Evolutionary conservation across 2,329 filamentous ascomycete genomes (phyloP), one percentile per base, ranked within the genome.

Genomic region (Colletotrichum viniferum): DNA sequence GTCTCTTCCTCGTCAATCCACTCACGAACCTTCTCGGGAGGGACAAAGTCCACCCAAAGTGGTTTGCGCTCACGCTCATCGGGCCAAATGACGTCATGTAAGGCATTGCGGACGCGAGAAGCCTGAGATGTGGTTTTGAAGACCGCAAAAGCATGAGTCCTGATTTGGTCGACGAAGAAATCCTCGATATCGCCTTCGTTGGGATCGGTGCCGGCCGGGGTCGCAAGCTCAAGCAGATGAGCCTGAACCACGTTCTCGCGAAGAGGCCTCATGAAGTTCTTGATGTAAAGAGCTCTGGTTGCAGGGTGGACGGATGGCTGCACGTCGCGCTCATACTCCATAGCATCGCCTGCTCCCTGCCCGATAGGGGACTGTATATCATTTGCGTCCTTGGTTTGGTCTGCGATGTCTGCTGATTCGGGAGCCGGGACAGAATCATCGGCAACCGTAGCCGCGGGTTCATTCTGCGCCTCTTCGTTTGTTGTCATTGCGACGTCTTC

Each of bases 41-140:
- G 96, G 24, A 98, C 89, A 82, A 97, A 98, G 82, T 99, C 97
- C 5, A 95, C 95, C 91, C 94, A 97, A 1, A 98, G 88, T 1
- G 92, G 89, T 82, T 97, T 97, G 36, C 97, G 91, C 78, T 93
- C 94, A 74, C 93, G 92, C 85, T 98, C 96, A 74, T 96, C 92
- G 1, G 96, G 96, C 95, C 96, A 98, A 43, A 96, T 90, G 26
- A 90, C 90, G 73, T 92, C 91, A 84, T 99, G 96, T 3, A 98
- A 87, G 4, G 90, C 90, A 12, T 91, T 90, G 64, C 96, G 94
- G 10, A 95, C 96, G 26, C 95, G 91, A 0, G 93, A 92, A 5
- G 97, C 97, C 5, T 94, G 93, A 4, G 92, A 87, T 12, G 92
- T 87, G 61, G 88, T 93, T 60, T 88, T 86, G 82, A 98, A 96